Base-by-base conservation (phyloP, 1,284 basidiomycete genomes). In the Malassezia psittaci region DNA sequence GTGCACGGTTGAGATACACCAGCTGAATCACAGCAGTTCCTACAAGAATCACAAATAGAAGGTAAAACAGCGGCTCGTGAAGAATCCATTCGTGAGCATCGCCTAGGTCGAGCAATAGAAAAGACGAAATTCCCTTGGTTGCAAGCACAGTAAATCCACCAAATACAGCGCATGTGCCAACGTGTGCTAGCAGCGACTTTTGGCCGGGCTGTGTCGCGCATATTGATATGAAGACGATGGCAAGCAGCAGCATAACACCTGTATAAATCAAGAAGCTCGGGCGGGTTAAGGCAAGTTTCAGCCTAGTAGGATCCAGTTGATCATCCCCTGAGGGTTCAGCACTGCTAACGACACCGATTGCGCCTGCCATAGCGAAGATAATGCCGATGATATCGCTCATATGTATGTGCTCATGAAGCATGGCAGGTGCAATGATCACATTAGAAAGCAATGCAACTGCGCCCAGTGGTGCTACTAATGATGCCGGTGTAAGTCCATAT, bases 121-220 rank as follows among this genome's bases (percentile, higher is more conserved):
- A 50, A 1, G 86, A 88, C 12, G 89, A 91, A 37, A 94, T 77
- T 1, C 87, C 91, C 72, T 98, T 96, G 1, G 93, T 96, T 0
- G 88, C 84, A 3, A 98, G 79, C 0, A 96, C 91, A 1, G 91
- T 96, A 74, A 91, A 96, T 5, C 89, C 91, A 24, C 90, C 89
- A 70, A 89, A 90, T 13, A 91, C 76, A 2, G 87, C 88, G 74
- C 89, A 91, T 10, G 90, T 70, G 0, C 88, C 88, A 13, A 96
- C 81, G 73, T 98, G 91, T 51, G 96, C 81, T 58, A 86, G 82
- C 1, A 94, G 86, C 75, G 81, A 84, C 18, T 79, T 78, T 62
- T 79, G 80, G 0, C 88, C 90, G 4, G 80, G 72, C 1, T 80
- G 77, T 0, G 86, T 86, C 2, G 86, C 41, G 57, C 67, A 67